phyloP scores from a whole-genome alignment of 495 filamentous ascomycete species.

The Hamigera avellanea region DNA sequence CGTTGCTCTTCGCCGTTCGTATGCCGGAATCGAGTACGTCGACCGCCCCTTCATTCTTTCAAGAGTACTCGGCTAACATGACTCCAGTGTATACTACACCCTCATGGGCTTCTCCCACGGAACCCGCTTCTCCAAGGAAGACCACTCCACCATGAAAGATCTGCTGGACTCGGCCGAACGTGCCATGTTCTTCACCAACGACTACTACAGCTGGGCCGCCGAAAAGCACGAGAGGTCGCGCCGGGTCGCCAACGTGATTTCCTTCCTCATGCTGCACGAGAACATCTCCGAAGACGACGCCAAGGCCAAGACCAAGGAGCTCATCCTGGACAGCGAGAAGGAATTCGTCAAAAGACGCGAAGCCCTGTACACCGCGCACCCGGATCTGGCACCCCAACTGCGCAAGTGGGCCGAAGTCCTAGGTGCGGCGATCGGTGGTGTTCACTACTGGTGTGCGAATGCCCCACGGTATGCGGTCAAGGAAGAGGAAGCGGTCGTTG shows the following conservation, averaged over 20 bases:
- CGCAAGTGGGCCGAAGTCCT: constrained; percentile 9
- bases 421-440: constrained; percentile 4
- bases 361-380: constrained; percentile 3
- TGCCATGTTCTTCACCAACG: constrained; percentile 10
- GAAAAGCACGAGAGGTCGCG: constrained; percentile 6
- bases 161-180: constrained; percentile 5
- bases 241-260: constrained; percentile 5
- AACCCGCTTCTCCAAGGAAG: constrained; percentile 6
- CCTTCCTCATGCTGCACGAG: constrained; percentile 7
- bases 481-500: constrained; percentile 2
- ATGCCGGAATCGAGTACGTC: constrained; percentile 7
- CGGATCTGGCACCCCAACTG: constrained; percentile 5
- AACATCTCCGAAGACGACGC: constrained; percentile 7
- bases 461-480: constrained; percentile 4
- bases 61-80: neutral
- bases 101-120: constrained; percentile 7
- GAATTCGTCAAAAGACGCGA: constrained; percentile 4
- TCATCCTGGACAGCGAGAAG: constrained; percentile 5
- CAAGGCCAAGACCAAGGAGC: constrained; percentile 3
- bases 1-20: constrained; percentile 3
- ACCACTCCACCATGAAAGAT: constrained; percentile 6
- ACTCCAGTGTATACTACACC: constrained; percentile 5
- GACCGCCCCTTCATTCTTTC: neutral
- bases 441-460: constrained; percentile 9
- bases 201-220: constrained; percentile 8